Base-by-base conservation (phyloP, 768 basidiomycete genomes). In the Tricholoma flavovirens region DNA sequence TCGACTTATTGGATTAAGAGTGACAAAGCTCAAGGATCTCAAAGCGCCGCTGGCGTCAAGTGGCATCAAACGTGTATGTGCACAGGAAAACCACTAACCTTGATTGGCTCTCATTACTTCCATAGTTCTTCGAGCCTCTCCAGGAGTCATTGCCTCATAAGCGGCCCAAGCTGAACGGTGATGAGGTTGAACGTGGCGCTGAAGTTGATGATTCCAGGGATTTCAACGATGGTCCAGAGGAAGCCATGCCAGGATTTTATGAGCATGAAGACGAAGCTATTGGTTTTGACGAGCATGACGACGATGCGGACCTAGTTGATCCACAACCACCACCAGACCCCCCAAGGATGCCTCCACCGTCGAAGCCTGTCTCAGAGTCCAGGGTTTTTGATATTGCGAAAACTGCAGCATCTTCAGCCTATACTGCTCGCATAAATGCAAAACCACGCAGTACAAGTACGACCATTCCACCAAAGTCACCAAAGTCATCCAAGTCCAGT, bases 1-100 rank as follows among this genome's bases (percentile, higher is more conserved):
- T 21, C 81, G 96, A 30, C 75, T 99, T 19, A 87, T 99, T 60
- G 96, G 96, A 5, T 73, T 99, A 24, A 77, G 95, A 45, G 78
- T 96, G 9, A 94, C 91, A 3, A 95, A 91, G 59, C 73, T 99
- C 61, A 90, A 90, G 65, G 96, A 99, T 71, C 70, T 95, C 29
- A 79, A 80, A 56, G 76, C 76, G 5, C 57, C 70, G 43, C 56
- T 65, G 43, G 69, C 75, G 38, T 67, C 75, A 4, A 74, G 68
- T 52, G 88, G 90, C 0, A 92, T 97, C 58, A 87, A 88, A 67
- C 79, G 84, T 55, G 93, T 92, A 64, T 52, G 78, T 66, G 33
- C 56, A 8, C 19, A 38, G 11, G 17, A 19, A 35, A 50, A 9
- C 5, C 6, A 22, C 48, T 42, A 48, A 10, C 15, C 26, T 30